Percentiles rank a stretch among this genome's conserved stretches.
Conservation (phyloP, 805 yeast genomes). For the Lachancea fermentati region DNA sequence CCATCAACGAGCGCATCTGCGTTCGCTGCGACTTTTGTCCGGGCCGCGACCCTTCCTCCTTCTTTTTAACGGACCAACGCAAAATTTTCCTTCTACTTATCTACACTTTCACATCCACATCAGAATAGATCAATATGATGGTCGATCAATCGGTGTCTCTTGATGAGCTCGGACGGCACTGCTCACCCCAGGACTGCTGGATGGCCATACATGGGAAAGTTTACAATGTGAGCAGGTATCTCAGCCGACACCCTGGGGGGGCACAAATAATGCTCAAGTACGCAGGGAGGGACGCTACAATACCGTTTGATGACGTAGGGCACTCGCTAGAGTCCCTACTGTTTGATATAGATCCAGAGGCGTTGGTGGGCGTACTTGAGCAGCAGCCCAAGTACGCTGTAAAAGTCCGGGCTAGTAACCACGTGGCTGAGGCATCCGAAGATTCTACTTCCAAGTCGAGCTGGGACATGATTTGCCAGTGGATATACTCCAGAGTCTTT, state of each 20-base stretch:
- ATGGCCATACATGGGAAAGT: constrained; percentile 22
- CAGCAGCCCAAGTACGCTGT: constrained; percentile 17
- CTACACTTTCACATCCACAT: neutral
- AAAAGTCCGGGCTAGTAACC: neutral
- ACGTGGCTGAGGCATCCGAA: neutral
- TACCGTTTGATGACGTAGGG: constrained; percentile 24
- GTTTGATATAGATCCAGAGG: constrained; percentile 43
- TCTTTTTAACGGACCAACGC: neutral
- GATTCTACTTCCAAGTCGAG: neutral
- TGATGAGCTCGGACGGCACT: constrained; percentile 17
- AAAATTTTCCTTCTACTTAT: neutral
- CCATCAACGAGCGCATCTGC: too few relatives aligned
- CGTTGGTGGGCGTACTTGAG: constrained; percentile 45
- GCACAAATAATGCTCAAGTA: constrained; percentile 19
- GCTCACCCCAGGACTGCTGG: constrained; percentile 19
- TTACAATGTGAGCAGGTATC: constrained; percentile 19
- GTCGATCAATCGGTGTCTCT: constrained; percentile 4
- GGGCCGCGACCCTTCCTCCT: neutral
- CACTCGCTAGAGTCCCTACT: constrained; percentile 30
- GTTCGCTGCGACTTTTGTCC: too few relatives aligned
- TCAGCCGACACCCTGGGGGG: constrained; percentile 25
- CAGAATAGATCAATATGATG: neutral
- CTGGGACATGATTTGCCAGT: constrained; percentile 2
- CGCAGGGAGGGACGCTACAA: constrained; percentile 25
- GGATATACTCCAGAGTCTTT: neutral